A percentile compares a stretch with the other conserved stretches of the same genome.
Conservation (phyloP, 2,329 filamentous ascomycete species). For the Chaetomium olivaceum region DNA sequence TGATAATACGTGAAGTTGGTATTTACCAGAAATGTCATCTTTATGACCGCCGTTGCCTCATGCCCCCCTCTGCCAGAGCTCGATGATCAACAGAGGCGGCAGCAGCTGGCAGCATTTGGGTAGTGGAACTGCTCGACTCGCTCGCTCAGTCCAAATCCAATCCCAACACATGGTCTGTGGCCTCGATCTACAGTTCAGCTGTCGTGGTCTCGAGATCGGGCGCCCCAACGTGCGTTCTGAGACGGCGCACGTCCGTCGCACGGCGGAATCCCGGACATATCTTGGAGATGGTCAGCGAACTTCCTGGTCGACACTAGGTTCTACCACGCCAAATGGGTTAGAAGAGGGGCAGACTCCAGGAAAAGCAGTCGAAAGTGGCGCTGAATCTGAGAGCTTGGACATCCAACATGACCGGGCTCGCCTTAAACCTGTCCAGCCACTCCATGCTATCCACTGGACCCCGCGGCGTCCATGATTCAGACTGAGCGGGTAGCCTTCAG, state of each 20-base stretch:
- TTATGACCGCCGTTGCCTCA: neutral
- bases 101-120: neutral
- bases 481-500: neutral
- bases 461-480: conserved; percentile 11
- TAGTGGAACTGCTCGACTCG: neutral
- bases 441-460: neutral
- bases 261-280: neutral
- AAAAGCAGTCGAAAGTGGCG: neutral
- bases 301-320: neutral
- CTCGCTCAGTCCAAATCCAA: too few relatives aligned
- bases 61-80: too few relatives aligned
- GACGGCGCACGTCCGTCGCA: neutral
- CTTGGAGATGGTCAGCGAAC: neutral
- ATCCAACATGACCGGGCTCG: neutral
- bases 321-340: neutral
- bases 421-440: neutral
- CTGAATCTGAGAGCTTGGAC: neutral
- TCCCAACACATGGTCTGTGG: too few relatives aligned
- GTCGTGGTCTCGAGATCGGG: neutral
- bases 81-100: neutral
- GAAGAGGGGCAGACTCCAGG: neutral
- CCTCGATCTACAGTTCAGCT: neutral
- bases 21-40: neutral
- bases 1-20: neutral
- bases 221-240: neutral